Conservation (phyloP, 805 yeast genomes). For the Schwanniomyces yamadae region DNA sequence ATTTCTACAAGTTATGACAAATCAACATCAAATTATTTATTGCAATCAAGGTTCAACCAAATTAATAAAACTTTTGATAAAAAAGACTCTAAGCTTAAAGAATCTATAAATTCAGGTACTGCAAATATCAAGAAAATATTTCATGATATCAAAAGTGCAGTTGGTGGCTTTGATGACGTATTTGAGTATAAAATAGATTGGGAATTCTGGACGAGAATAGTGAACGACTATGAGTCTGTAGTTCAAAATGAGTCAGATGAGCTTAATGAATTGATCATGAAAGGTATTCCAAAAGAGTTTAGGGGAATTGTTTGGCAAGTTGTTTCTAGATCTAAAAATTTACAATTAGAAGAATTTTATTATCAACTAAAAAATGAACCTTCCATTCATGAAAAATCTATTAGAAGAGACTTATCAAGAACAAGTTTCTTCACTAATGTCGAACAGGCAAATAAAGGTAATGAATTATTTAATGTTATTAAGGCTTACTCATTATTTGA, state of each 20-base stretch:
- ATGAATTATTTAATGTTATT: constrained; percentile 69
- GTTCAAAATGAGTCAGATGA: constrained; percentile 61
- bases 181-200: constrained; percentile 52
- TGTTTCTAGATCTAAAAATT: constrained; percentile 73
- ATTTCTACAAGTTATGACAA: constrained; percentile 20
- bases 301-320: constrained; percentile 94
- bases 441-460: constrained; percentile 54
- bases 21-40: constrained; percentile 44
- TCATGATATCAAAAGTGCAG: constrained; percentile 49
- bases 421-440: constrained; percentile 74
- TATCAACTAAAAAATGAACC: constrained; percentile 46
- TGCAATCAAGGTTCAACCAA: constrained; percentile 58
- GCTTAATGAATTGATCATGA: constrained; percentile 59
- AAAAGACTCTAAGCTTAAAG: constrained; percentile 52
- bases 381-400: constrained; percentile 70
- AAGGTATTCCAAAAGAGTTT: constrained; percentile 81
- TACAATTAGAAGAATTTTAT: constrained; percentile 59
- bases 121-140: constrained; percentile 40
- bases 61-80: constrained; percentile 51
- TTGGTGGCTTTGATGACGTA: constrained; percentile 40
- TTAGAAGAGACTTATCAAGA: constrained; percentile 78
- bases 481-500: constrained; percentile 85
- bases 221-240: constrained; percentile 69
- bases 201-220: constrained; percentile 86
- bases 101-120: constrained; percentile 38